Conservation (phyloP, 2,329 filamentous ascomycete species). For the Verticillium longisporum region DNA sequence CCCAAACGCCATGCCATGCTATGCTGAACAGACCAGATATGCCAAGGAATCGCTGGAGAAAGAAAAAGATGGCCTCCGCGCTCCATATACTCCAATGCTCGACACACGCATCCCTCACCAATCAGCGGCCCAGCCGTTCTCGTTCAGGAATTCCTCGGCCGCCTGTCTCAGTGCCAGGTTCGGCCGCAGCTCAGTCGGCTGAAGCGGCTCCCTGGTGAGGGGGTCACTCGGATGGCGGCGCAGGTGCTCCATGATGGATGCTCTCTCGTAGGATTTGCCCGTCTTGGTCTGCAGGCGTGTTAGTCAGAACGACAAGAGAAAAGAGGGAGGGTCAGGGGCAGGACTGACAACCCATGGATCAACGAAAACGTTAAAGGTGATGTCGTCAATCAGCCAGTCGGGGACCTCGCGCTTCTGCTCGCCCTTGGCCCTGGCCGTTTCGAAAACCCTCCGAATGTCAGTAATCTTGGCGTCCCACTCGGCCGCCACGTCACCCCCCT, state of each 20-base stretch:
- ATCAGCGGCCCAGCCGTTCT: conserved; percentile 90
- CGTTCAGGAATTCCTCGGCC: conserved; percentile 75
- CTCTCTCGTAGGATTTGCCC: conserved; percentile 84
- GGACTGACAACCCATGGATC: conserved; percentile 54
- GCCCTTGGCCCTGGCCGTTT: conserved; percentile 35
- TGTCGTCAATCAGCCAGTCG: conserved; percentile 71
- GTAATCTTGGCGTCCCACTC: conserved; percentile 41
- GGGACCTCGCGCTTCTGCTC: conserved; percentile 55
- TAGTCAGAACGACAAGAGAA: too few relatives aligned
- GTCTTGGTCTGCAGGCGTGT: conserved; percentile 57
- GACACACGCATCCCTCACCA: conserved; percentile 47
- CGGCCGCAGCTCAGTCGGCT: conserved; percentile 63
- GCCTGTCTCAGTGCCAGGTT: conserved; percentile 78
- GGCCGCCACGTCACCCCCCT: conserved; percentile 36
- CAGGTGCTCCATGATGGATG: conserved; percentile 80
- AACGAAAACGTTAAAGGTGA: conserved; percentile 67
- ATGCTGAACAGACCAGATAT: too few relatives aligned
- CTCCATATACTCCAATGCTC: too few relatives aligned
- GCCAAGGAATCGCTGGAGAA: too few relatives aligned
- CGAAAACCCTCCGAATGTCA: conserved; percentile 41
- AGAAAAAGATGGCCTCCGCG: too few relatives aligned
- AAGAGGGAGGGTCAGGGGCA: neutral
- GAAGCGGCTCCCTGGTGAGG: conserved; percentile 70
- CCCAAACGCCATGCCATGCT: too few relatives aligned
- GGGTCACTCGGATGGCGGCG: conserved; percentile 71